Conservation (phyloP, 1,284 basidiomycete species). For the Apiotrichum montevideense region DNA sequence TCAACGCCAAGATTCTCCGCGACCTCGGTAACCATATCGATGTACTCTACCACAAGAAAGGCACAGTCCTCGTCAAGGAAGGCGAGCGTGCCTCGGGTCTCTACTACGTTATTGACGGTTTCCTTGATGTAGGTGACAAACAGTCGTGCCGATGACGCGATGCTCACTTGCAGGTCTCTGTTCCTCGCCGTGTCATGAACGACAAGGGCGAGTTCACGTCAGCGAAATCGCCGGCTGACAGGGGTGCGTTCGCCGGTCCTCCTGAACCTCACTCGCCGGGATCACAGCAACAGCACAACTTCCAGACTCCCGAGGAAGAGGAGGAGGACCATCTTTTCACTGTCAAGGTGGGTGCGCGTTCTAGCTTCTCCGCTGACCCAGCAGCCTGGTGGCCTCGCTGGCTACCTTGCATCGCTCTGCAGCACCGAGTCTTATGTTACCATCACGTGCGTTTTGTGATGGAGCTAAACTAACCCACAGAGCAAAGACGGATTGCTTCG, state of each 20-base stretch:
- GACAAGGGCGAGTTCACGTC: conserved; percentile 4
- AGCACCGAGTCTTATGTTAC: conserved; percentile 92
- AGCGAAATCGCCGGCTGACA: too few species aligned
- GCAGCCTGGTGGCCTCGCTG: conserved; percentile 95
- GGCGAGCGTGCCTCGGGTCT: conserved; percentile 74
- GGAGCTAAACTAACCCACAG: conserved; percentile 36
- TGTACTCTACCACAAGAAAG: conserved; percentile 85
- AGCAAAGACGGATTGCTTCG: conserved; percentile 95
- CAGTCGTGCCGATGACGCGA: too few species aligned
- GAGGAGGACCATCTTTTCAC: conserved; percentile 68
- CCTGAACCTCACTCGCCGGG: too few species aligned
- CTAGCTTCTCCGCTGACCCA: conserved; percentile 1
- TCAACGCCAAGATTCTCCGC: conserved; percentile 46
- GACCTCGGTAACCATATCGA: conserved; percentile 92
- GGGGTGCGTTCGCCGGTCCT: too few species aligned
- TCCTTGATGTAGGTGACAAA: conserved; percentile 66
- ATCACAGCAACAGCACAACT: too few species aligned
- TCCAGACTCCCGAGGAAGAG: background rate
- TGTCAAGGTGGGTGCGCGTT: conserved; percentile 55
- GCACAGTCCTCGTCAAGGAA: conserved; percentile 76
- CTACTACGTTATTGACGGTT: conserved; percentile 97
- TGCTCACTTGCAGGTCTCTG: conserved; percentile 12
- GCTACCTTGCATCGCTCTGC: conserved; percentile 91
- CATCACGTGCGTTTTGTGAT: conserved; percentile 51
- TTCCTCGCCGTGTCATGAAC: conserved; percentile 16